These are phyloP conservation scores for Mycena vulgaris DNA, from an alignment of 768 basidiomycete genomes.

Conservation along the genomic window DNA sequence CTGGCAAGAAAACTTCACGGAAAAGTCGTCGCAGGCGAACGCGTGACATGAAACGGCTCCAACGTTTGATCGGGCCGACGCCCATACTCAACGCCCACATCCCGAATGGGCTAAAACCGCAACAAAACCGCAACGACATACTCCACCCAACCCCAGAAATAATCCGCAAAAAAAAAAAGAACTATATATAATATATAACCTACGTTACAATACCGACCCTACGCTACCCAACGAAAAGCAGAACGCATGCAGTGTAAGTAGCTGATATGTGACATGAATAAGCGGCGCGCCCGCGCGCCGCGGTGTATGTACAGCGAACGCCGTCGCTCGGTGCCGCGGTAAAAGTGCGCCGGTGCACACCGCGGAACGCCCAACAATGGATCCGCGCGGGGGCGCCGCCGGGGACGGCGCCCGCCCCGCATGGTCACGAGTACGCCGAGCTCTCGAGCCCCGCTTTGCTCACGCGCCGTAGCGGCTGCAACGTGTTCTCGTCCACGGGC, in stretches of 20 bases:
- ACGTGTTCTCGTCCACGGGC: slow-evolving; percentile 89
- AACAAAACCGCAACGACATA: too few relatives aligned
- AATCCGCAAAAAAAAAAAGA: not conserved
- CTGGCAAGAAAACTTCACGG: too few relatives aligned
- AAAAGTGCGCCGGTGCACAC: not conserved
- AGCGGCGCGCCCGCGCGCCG: slow-evolving; percentile 6
- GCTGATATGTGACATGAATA: not conserved
- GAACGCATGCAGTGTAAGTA: not conserved
- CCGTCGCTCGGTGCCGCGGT: not conserved
- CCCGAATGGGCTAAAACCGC: too few relatives aligned
- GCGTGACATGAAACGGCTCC: too few relatives aligned
- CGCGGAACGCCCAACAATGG: too few relatives aligned
- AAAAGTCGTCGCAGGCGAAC: too few relatives aligned
- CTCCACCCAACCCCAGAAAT: not conserved
- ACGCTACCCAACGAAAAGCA: not conserved
- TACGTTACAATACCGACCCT: too few relatives aligned
- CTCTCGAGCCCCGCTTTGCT: slow-evolving; percentile 96
- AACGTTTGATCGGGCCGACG: too few relatives aligned
- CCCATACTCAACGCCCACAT: too few relatives aligned
- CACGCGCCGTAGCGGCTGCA: slow-evolving; percentile 91
- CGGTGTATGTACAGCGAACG: slow-evolving; percentile 19
- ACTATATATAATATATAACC: not conserved
- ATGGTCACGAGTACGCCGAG: slow-evolving; percentile 49
- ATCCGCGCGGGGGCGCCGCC: not conserved
- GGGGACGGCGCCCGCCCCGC: too few relatives aligned